Percentiles rank a stretch among this genome's conserved stretches.
Conservation (phyloP, 371 early-diverging fungal species). For the Mortierella sp. region DNA sequence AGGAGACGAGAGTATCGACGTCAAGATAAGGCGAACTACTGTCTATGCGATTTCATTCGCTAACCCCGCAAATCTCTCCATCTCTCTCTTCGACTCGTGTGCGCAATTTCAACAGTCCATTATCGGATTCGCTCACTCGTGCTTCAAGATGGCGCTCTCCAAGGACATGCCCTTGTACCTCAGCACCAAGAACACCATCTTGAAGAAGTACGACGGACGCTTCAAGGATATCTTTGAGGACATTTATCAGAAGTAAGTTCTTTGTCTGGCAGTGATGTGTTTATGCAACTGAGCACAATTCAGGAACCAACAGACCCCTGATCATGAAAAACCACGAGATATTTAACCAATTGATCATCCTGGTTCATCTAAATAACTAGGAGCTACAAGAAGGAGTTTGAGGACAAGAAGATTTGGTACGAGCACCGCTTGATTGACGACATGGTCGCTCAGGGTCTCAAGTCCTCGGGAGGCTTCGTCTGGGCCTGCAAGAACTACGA, state of each 20-base stretch:
- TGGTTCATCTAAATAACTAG: constrained; percentile 38
- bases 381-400: constrained; percentile 79
- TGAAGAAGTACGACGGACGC: constrained; percentile 97
- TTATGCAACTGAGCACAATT: too few relatives aligned
- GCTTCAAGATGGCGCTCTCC: constrained; percentile 92
- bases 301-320: too few relatives aligned
- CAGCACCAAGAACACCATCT: constrained; percentile 97
- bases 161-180: constrained; percentile 94
- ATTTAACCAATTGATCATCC: background rate
- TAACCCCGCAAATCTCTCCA: background rate
- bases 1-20: background rate
- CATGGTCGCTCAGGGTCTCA: constrained; percentile 98
- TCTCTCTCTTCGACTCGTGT: background rate
- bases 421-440: constrained; percentile 98
- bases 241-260: constrained; percentile 81
- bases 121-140: constrained; percentile 92
- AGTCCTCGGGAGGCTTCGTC: constrained; percentile 95
- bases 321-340: background rate
- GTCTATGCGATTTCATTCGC: background rate
- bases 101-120: constrained; percentile 73
- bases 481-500: constrained; percentile 98
- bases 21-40: background rate
- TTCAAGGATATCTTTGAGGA: constrained; percentile 98
- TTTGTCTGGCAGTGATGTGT: too few relatives aligned
- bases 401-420: constrained; percentile 90